Conservation (phyloP, 768 basidiomycete species). For the Lepiota brunneoincarnata region DNA sequence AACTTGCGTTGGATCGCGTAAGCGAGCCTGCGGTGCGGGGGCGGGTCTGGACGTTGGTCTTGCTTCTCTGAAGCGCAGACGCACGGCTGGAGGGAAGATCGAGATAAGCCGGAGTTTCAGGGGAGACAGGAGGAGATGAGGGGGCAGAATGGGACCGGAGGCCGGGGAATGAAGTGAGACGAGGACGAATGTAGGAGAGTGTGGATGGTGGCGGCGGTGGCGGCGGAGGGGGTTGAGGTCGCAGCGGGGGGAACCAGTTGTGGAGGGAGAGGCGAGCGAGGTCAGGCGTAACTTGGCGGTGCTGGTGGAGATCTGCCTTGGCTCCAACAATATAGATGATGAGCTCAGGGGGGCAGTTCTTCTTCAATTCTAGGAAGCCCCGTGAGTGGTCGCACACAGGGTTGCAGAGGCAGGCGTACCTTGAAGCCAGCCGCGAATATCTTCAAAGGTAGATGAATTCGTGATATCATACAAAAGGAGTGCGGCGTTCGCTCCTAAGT, state of each 20-base stretch:
- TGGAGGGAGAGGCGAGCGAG: constrained; percentile 80
- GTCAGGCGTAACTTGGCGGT: constrained; percentile 78
- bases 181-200: constrained; percentile 74
- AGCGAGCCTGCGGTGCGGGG: constrained; percentile 46
- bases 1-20: constrained; percentile 49
- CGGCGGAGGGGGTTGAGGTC: constrained; percentile 62
- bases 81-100: constrained; percentile 56
- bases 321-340: constrained; percentile 95
- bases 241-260: constrained; percentile 85
- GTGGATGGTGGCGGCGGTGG: constrained; percentile 55
- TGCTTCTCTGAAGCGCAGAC: constrained; percentile 51
- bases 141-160: constrained; percentile 59
- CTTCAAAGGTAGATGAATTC: constrained; percentile 83
- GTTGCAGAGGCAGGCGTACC: constrained; percentile 42
- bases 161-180: constrained; percentile 71
- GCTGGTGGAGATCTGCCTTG: constrained; percentile 76
- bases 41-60: constrained; percentile 43
- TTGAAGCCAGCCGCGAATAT: constrained; percentile 89
- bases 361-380: constrained; percentile 70
- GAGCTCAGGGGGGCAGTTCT: constrained; percentile 83
- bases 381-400: constrained; percentile 15
- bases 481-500: constrained; percentile 83
- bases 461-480: constrained; percentile 95
- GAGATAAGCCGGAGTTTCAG: constrained; percentile 60
- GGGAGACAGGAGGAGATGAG: constrained; percentile 43